phyloP scores from a whole-genome alignment of 495 filamentous ascomycete genomes.

The Aspergillus wentii region DNA sequence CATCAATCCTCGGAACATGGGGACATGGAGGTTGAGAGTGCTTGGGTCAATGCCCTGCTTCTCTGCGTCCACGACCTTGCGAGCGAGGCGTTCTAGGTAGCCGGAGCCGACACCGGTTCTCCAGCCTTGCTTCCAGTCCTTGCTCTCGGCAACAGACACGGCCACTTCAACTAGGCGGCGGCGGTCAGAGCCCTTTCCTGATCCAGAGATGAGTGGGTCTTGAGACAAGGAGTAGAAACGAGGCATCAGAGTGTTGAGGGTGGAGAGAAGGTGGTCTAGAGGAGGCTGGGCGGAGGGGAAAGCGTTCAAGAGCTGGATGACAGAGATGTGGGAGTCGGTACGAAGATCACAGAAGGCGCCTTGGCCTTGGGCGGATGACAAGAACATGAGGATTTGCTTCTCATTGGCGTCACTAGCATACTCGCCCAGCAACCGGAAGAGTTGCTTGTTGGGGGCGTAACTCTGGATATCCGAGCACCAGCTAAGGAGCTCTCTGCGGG shows the following conservation, averaged over 20 bases:
- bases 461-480: constrained; percentile 96
- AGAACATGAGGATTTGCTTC: constrained; percentile 79
- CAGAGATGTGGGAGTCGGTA: constrained; percentile 77
- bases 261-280: constrained; percentile 71
- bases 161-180: constrained; percentile 90
- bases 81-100: constrained; percentile 79
- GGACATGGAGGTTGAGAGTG: constrained; percentile 63
- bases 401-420: constrained; percentile 74
- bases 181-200: constrained; percentile 58
- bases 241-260: constrained; percentile 85
- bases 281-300: constrained; percentile 90
- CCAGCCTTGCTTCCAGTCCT: constrained; percentile 66
- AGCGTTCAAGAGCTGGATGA: constrained; percentile 80
- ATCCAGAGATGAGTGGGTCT: constrained; percentile 81
- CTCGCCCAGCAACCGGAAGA: constrained; percentile 84
- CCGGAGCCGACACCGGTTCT: constrained; percentile 75
- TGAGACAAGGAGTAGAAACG: constrained; percentile 97
- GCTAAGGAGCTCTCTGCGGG: constrained; percentile 81
- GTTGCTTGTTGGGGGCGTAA: constrained; percentile 80
- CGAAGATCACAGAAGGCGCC: constrained; percentile 92
- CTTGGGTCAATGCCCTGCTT: constrained; percentile 45
- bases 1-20: constrained; percentile 99
- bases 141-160: constrained; percentile 84
- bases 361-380: constrained; percentile 88
- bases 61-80: constrained; percentile 60